Conservation (phyloP, 805 yeast genomes). For the Wickerhamomyces chambardii region DNA sequence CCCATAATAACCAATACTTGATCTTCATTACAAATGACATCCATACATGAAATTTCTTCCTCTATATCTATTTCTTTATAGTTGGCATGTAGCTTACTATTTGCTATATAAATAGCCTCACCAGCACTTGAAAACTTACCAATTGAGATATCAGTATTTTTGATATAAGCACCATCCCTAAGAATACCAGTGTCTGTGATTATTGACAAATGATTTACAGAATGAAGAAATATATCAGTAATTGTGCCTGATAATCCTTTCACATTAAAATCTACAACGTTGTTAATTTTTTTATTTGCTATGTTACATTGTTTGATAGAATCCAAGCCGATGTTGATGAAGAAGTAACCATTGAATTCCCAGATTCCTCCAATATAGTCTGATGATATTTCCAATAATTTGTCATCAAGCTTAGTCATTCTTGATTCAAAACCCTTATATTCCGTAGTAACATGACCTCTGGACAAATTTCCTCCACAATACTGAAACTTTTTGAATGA, state of each 20-base stretch:
- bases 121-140: slow-evolving; percentile 1
- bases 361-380: background rate
- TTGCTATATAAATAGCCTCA: background rate
- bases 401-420: too few relatives aligned
- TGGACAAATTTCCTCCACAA: slow-evolving; percentile 13
- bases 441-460: slow-evolving; percentile 14
- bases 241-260: too few relatives aligned
- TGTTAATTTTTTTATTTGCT: too few relatives aligned
- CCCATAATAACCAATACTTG: slow-evolving; percentile 8
- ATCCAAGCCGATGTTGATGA: too few relatives aligned
- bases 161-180: slow-evolving; percentile 2
- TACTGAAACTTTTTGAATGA: slow-evolving; percentile 13
- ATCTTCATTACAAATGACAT: slow-evolving; percentile 1
- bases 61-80: slow-evolving; percentile 1
- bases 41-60: slow-evolving; percentile 10
- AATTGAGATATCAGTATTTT: background rate
- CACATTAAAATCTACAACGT: too few relatives aligned
- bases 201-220: background rate
- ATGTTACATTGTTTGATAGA: too few relatives aligned
- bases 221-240: slow-evolving; percentile 4
- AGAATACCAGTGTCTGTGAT: slow-evolving; percentile 13
- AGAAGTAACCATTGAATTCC: too few relatives aligned
- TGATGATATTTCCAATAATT: background rate
- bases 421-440: slow-evolving; percentile 9
- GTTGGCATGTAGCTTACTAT: background rate